phyloP scores from a whole-genome alignment of 495 filamentous ascomycete genomes.

The Peziza echinospora region DNA sequence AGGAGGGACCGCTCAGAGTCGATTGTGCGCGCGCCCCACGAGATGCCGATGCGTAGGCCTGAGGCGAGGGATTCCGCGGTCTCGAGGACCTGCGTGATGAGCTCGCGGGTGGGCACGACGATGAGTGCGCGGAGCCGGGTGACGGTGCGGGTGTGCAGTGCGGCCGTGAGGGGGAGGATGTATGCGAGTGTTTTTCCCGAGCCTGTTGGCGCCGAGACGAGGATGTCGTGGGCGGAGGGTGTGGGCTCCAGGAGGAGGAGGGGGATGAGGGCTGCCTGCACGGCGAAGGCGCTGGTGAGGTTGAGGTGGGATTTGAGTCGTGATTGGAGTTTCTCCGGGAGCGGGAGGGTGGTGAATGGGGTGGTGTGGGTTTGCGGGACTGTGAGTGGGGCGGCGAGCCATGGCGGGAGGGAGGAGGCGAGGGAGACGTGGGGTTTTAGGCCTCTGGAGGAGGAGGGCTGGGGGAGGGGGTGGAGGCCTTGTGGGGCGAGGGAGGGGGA shows the following conservation, averaged over 20 bases:
- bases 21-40: constrained; percentile 56
- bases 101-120: constrained; percentile 72
- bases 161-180: constrained; percentile 59
- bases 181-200: constrained; percentile 91
- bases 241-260: constrained; percentile 31
- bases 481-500: constrained; percentile 1
- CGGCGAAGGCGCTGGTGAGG: constrained; percentile 57
- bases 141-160: constrained; percentile 35
- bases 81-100: constrained; percentile 61
- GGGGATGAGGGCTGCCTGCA: constrained; percentile 64
- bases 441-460: constrained; percentile 7
- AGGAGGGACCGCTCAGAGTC: constrained; percentile 50
- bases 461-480: constrained; percentile 16
- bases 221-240: constrained; percentile 39
- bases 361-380: constrained; percentile 34
- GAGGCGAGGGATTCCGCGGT: constrained; percentile 23
- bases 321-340: constrained; percentile 34
- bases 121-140: constrained; percentile 53
- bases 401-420: constrained; percentile 36
- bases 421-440: constrained; percentile 4
- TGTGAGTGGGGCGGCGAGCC: constrained; percentile 53
- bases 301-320: constrained; percentile 37
- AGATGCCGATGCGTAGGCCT: constrained; percentile 53
- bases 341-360: constrained; percentile 39
- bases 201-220: constrained; percentile 74